Conservation (phyloP, 371 early-diverging fungal genomes). For the Zychaea mexicana region DNA sequence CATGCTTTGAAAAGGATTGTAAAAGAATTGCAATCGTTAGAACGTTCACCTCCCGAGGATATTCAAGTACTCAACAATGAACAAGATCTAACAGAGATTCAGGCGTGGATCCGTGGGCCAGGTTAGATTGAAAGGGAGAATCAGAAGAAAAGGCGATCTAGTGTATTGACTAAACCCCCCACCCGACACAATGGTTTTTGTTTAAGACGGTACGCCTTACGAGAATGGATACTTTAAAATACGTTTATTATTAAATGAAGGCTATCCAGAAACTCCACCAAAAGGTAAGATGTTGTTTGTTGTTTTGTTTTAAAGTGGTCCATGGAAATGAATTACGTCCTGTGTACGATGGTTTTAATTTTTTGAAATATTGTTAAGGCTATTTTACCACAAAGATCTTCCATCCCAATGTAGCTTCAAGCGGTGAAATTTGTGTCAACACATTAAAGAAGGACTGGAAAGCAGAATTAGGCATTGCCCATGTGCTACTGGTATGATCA, state of each 20-base stretch:
- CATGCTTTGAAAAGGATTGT: constrained; percentile 49
- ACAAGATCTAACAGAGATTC: constrained; percentile 73
- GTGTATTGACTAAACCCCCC: too few species aligned
- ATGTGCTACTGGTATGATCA: constrained; percentile 74
- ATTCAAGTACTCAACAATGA: constrained; percentile 73
- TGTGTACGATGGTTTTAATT: too few species aligned
- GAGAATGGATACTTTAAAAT: constrained; percentile 76
- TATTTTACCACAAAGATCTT: constrained; percentile 88
- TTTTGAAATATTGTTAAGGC: too few species aligned
- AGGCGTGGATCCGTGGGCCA: constrained; percentile 87
- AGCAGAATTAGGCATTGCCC: constrained; percentile 74
- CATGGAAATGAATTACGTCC: not conserved
- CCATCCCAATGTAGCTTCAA: constrained; percentile 88
- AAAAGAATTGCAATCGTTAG: constrained; percentile 65
- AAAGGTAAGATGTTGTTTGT: constrained; percentile 48
- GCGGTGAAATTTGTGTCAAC: constrained; percentile 92
- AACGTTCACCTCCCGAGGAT: constrained; percentile 73
- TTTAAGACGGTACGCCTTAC: constrained; percentile 75
- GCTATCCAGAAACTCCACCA: constrained; percentile 79
- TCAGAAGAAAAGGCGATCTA: not conserved
- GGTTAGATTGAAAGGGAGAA: constrained; percentile 45
- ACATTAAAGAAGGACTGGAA: constrained; percentile 95
- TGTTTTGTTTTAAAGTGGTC: too few species aligned
- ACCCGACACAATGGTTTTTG: too few species aligned
- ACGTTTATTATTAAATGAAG: constrained; percentile 57